Evolutionary conservation across 202 grass and related monocot species (phyloP).

Genomic region (Panicum virgatum): DNA sequence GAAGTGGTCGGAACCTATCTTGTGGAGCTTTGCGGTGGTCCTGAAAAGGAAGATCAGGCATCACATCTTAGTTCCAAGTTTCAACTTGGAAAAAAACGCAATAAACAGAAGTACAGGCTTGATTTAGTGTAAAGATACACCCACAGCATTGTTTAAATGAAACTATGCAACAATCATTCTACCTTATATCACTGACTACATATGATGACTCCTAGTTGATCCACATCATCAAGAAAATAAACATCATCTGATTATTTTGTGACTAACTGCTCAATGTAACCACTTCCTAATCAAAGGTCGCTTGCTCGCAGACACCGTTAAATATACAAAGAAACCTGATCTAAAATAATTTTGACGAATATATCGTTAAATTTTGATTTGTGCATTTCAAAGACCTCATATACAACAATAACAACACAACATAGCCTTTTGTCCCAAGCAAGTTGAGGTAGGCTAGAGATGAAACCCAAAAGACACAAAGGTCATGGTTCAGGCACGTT

Average conservation of each 20-base stretch:
- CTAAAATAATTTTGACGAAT: neutral
- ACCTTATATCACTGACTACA: neutral
- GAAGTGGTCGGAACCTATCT: slow-evolving; percentile 93
- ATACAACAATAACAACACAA: too few species aligned
- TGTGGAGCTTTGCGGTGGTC: slow-evolving; percentile 83
- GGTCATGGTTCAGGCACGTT: too few species aligned
- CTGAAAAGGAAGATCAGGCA: slow-evolving; percentile 51
- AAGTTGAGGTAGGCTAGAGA: too few species aligned
- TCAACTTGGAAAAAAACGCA: slow-evolving; percentile 12
- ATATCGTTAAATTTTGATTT: neutral
- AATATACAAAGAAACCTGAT: neutral
- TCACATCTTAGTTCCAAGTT: slow-evolving; percentile 30
- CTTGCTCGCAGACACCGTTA: neutral
- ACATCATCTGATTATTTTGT: neutral
- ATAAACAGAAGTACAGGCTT: slow-evolving; percentile 9
- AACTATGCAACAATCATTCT: neutral
- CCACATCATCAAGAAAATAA: neutral
- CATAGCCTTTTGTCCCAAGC: too few species aligned
- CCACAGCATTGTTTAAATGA: neutral
- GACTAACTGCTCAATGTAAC: neutral
- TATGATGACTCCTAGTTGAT: neutral
- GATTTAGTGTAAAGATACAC: slow-evolving; percentile 4
- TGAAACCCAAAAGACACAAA: too few species aligned
- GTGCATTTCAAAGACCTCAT: neutral
- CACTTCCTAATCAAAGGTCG: neutral